Evolutionary conservation across 2,329 filamentous ascomycete genomes (phyloP), one percentile per base, ranked within the genome.

Genomic region (Colletotrichum limetticola): DNA sequence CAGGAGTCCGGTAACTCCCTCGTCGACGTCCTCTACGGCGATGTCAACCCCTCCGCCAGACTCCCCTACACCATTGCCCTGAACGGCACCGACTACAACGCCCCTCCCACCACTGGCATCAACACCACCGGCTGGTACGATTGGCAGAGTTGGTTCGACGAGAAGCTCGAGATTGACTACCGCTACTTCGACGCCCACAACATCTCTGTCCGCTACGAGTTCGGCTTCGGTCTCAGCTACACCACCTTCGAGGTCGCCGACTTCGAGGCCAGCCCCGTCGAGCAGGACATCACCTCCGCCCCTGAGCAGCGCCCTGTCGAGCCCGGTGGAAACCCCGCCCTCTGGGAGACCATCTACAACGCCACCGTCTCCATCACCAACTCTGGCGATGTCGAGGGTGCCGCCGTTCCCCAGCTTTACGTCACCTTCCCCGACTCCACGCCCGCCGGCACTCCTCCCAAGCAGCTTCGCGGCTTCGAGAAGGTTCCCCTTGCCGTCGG

Each of bases 41-140:
- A 91, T 61, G 88, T 89, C 68, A 92, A 90, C 37, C 92, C 92
- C 4, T 92, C 90, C 73, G 93, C 92, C 28, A 91, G 92, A 75
- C 84, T 94, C 4, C 92, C 90, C 4, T 94, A 94, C 82, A 94
- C 92, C n/a, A 89, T 93, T 76, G 91, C 91, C n/a, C 82, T 84
- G 72, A 86, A 87, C 30, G 88, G 85, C 24, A 83, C 80, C 46
- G 84, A 86, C 80, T 85, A 85, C 79, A 85, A 85, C 57, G 82
- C 82, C 0, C 83, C 83, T 3, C 80, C 81, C 1, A 83, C 81
- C 19, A 84, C 83, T 1, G 78, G 76, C 12, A 74, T 83, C 75
- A 79, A 81, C 76, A 83, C 80, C 60, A 81, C 78, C 1, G 83
- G 82, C 37, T 70, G 74, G n/a, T 76, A 84, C 59, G 82, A 83